Conservation (phyloP, 345 rosid genomes). For the Eucalyptus curtisii region DNA sequence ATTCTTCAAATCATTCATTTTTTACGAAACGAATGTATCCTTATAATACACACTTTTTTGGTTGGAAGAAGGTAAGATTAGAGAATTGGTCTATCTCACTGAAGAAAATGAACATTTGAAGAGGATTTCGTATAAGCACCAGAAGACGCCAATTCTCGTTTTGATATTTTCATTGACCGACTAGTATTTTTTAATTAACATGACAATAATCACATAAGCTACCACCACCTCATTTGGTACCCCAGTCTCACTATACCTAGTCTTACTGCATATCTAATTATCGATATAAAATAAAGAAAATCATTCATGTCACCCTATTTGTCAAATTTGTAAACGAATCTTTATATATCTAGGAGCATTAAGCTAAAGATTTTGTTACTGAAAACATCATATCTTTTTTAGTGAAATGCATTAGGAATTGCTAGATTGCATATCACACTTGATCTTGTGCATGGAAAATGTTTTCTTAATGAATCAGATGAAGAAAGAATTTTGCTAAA, state of each 20-base stretch:
- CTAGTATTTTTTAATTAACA: background rate
- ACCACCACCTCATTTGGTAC: background rate
- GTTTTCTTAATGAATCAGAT: background rate
- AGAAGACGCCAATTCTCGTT: too few species aligned
- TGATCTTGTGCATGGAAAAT: background rate
- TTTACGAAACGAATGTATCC: accelerated
- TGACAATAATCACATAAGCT: background rate
- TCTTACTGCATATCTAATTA: too few species aligned
- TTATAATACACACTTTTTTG: too few species aligned
- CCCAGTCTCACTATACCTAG: too few species aligned
- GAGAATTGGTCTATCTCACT: too few species aligned
- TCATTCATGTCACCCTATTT: too few species aligned
- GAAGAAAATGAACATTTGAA: too few species aligned
- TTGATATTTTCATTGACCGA: too few species aligned
- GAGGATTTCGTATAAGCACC: background rate
- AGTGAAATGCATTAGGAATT: background rate
- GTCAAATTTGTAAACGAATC: background rate
- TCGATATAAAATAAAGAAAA: too few species aligned
- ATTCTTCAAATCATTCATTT: too few species aligned
- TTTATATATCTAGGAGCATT: background rate
- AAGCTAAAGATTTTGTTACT: background rate
- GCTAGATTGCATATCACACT: accelerated
- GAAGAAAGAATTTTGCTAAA: background rate
- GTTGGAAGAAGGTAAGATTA: too few species aligned
- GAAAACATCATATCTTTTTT: background rate